Base-by-base conservation (phyloP, 768 basidiomycete species). In the Leccinum variicolor region DNA sequence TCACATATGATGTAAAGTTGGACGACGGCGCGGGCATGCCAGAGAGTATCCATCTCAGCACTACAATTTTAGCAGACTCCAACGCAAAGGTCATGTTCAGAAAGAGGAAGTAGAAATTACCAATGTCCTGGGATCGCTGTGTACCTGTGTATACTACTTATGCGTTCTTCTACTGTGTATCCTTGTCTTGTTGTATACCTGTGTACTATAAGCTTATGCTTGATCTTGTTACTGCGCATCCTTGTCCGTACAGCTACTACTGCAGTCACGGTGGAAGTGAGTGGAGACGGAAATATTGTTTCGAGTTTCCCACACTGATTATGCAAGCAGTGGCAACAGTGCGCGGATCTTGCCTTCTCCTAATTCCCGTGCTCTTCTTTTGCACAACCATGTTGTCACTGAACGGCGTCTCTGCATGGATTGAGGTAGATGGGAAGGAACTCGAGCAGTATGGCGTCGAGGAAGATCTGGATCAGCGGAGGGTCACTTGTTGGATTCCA, bases 401-500 rank as follows among this genome's bases (percentile, higher is more conserved):
- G 19, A 33, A 58, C 53, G 41, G 34, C 11, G 7, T 73, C 53
- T 64, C 61, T 23, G 62, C 70, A 6, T 72, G 70, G 64, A 52
- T 71, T 10, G 66, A 67, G 52, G 70, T 73, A 23, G 72, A 70
- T 23, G 68, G 62, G 1, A 51, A 56, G 29, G 57, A 62, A 60
- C 59, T 72, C 52, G 66, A 72, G 8, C 60, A 65, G 46, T 66
- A 72, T 26, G 57, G 62, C 2, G 50, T 73, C 23, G 64, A 72
- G 33, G 60, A 63, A 19, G 46, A 57, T 53, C 45, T 13, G 3
- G 57, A 45, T 10, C 55, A 48, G 13, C 63, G 56, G 29, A 56
- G 19, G 39, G 69, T 72, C 3, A 62, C 68, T 50, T 73, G 70
- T 46, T 71, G 70, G 72, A 68, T 66, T 19, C 51, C 70, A 2